These are phyloP conservation scores for Monosporozyma servazzii DNA, from an alignment of 805 yeast genomes.

Conservation along the genomic window DNA sequence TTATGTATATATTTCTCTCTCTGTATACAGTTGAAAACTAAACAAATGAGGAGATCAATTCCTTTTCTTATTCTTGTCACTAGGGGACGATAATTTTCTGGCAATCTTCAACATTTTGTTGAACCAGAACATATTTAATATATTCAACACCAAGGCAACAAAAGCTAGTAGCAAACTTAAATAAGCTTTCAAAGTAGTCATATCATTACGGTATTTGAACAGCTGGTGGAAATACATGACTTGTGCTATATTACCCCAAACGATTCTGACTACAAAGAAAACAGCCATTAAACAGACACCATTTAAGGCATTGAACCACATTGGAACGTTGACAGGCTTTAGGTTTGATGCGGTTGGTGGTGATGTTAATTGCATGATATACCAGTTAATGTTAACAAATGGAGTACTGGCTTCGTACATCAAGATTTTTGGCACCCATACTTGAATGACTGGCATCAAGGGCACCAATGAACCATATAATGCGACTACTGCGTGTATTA, in stretches of 20 bases:
- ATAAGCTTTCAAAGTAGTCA: slow-evolving; percentile 41
- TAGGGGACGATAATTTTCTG: slow-evolving; percentile 34
- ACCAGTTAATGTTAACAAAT: slow-evolving; percentile 92
- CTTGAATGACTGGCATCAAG: slow-evolving; percentile 65
- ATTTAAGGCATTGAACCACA: slow-evolving; percentile 47
- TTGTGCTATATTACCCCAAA: slow-evolving; percentile 83
- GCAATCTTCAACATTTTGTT: slow-evolving; percentile 74
- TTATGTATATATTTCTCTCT: too few species aligned
- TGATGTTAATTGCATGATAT: slow-evolving; percentile 61
- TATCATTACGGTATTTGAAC: slow-evolving; percentile 34
- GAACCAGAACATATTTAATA: slow-evolving; percentile 80
- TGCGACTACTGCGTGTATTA: slow-evolving; percentile 79
- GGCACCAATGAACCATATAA: slow-evolving; percentile 59
- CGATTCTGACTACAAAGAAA: slow-evolving; percentile 69
- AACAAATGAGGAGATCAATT: background rate
- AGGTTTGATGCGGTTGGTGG: slow-evolving; percentile 30
- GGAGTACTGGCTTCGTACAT: slow-evolving; percentile 87
- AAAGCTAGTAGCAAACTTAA: slow-evolving; percentile 8
- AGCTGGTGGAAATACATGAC: slow-evolving; percentile 40
- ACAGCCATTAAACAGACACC: slow-evolving; percentile 60
- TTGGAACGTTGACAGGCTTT: slow-evolving; percentile 37
- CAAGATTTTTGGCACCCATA: slow-evolving; percentile 75
- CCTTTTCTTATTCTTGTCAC: background rate
- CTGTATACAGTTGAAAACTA: too few species aligned
- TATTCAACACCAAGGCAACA: slow-evolving; percentile 45